These are phyloP conservation scores for Diaporthe vaccinii DNA, from an alignment of 2,329 filamentous ascomycete species.

Conservation along the genomic window DNA sequence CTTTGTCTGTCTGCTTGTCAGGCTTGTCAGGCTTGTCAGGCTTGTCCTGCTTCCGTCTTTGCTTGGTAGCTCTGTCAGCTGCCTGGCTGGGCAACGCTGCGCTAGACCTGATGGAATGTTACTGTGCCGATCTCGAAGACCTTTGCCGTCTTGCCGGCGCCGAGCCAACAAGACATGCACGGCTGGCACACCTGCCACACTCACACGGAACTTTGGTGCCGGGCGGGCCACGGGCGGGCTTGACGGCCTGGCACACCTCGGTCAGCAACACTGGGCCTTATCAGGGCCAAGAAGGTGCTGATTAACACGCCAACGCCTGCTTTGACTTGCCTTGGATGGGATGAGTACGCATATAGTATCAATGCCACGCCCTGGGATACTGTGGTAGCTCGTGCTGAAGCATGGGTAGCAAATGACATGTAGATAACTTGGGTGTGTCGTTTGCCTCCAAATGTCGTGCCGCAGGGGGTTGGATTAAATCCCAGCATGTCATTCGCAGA, in stretches of 20 bases:
- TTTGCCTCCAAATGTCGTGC: background rate
- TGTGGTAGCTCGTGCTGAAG: background rate
- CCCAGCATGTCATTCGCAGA: background rate
- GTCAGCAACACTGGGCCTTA: background rate
- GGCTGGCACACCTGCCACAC: slow-evolving; percentile 12
- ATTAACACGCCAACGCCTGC: background rate
- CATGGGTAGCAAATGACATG: background rate
- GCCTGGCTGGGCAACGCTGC: background rate
- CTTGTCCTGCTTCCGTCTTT: background rate
- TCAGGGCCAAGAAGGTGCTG: background rate
- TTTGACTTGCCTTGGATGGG: background rate
- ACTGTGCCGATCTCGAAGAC: slow-evolving; percentile 19
- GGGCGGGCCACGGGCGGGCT: slow-evolving; percentile 7
- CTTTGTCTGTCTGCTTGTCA: background rate
- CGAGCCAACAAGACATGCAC: slow-evolving; percentile 22
- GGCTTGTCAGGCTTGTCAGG: background rate
- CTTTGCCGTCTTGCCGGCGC: slow-evolving; percentile 15
- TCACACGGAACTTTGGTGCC: slow-evolving; percentile 12
- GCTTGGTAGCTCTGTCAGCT: slow-evolving; percentile 10
- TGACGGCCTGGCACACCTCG: background rate
- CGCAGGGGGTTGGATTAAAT: background rate
- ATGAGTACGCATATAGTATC: background rate
- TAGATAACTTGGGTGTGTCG: too few relatives aligned
- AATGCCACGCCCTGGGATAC: background rate
- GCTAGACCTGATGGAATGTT: slow-evolving; percentile 14